phyloP scores from a whole-genome alignment of 2,329 filamentous ascomycete genomes.

The Ascomycota sp. region DNA sequence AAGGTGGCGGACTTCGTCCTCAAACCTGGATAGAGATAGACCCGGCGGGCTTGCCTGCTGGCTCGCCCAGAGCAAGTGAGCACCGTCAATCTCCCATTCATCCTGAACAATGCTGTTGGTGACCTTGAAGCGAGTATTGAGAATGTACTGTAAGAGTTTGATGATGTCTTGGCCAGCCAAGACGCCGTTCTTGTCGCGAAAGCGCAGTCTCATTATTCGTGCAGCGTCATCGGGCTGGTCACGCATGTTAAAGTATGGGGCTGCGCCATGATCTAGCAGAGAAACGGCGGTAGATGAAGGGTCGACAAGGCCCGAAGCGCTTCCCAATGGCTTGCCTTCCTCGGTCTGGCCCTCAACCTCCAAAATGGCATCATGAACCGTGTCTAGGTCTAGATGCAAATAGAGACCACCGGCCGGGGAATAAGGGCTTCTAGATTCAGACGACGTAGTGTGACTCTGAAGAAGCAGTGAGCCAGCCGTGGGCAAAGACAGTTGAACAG shows the following conservation, averaged over 20 bases:
- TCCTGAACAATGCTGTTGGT: constrained; percentile 11
- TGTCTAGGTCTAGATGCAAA: constrained; percentile 15
- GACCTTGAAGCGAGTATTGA: constrained; percentile 10
- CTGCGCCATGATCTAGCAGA: background rate
- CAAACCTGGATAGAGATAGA: constrained; percentile 8
- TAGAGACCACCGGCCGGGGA: constrained; percentile 9
- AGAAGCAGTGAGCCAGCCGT: background rate
- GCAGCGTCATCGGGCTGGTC: constrained; percentile 2
- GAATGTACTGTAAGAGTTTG: constrained; percentile 9
- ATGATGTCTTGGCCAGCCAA: constrained; percentile 9
- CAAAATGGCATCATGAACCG: constrained; percentile 14
- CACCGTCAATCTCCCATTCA: constrained; percentile 11
- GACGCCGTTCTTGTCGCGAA: constrained; percentile 8
- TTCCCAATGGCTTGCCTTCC: background rate
- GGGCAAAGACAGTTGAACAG: background rate
- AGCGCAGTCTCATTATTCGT: constrained; percentile 7
- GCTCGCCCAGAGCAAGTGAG: constrained; percentile 7
- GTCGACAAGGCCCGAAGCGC: background rate
- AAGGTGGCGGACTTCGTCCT: constrained; percentile 18
- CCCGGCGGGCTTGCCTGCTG: constrained; percentile 5
- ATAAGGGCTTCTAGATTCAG: no score
- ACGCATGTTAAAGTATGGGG: constrained; percentile 2
- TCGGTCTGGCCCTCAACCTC: constrained; percentile 9
- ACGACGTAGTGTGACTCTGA: constrained; percentile 3
- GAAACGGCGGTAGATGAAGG: background rate